phyloP scores from a whole-genome alignment of 768 basidiomycete species.

The Auriculariales sp. region DNA sequence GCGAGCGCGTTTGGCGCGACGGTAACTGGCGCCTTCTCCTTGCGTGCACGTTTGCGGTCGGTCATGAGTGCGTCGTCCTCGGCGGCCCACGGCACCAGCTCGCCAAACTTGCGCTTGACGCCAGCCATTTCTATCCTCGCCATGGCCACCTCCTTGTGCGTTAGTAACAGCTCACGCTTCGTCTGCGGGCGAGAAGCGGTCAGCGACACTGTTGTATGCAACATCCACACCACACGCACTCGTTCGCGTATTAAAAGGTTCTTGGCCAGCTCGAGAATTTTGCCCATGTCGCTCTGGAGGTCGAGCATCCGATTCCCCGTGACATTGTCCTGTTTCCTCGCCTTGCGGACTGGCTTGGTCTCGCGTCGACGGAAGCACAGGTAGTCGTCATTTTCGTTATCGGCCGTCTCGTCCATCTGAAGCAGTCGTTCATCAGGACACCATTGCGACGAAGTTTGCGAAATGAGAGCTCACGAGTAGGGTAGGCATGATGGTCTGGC shows the following conservation, averaged over 20 bases:
- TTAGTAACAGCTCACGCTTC: constrained; percentile 52
- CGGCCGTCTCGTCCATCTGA: constrained; percentile 70
- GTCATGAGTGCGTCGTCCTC: no score
- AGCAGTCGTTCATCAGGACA: constrained; percentile 5
- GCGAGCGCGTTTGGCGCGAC: no score
- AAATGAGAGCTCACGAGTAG: constrained; percentile 53
- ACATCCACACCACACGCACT: no score
- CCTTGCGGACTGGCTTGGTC: constrained; percentile 87
- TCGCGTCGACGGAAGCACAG: constrained; percentile 95
- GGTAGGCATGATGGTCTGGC: constrained; percentile 72
- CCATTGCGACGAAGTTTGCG: background rate
- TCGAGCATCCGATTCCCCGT: constrained; percentile 81
- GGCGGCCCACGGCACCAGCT: no score
- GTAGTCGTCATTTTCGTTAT: constrained; percentile 82
- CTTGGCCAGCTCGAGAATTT: constrained; percentile 59
- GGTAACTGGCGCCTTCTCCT: no score
- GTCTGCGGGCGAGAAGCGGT: no score
- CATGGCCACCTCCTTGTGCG: constrained; percentile 61
- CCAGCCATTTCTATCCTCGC: constrained; percentile 60
- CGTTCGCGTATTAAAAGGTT: constrained; percentile 62
- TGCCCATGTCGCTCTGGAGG: constrained; percentile 59
- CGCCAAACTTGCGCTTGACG: constrained; percentile 69
- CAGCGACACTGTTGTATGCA: no score
- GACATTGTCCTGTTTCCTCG: constrained; percentile 77
- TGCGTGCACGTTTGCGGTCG: no score